Base-by-base conservation (phyloP, 805 yeast genomes). In the Wickerhamiella dianesei region DNA sequence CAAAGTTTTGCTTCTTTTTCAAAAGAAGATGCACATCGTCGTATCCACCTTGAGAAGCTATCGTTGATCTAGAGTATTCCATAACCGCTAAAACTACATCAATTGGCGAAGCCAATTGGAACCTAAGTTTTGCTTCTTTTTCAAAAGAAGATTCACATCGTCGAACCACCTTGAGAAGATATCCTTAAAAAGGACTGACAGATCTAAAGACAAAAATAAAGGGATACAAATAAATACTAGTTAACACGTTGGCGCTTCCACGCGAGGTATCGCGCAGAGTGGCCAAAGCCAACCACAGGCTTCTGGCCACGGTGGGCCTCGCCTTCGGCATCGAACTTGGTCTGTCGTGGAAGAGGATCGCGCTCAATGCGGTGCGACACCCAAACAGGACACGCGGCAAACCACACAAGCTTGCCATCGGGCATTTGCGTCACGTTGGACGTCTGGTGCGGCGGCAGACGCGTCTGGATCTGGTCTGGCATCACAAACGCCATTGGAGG, bases 221-320 rank as follows among this genome's bases (percentile, higher is more conserved):
- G 9, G 18, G 12, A 25, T 25, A 6, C 6, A 6, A 25, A 25
- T 25, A 25, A 25, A 25, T 25, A 25, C 32, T 25, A 25, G 9
- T 25, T 6, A 25, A 25, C 32, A 12, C 32, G 32, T 25, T 25
- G 32, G 12, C 48, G 50, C 58, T 73, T 76, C 73, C 73, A 78
- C 1, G 85, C 83, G 59, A 86, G 61, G 58, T 82, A 87, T 56
- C 72, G 70, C 2, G 86, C 84, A 44, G 82, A 75, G 57, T 85
- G 94, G 4, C 94, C 86, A 35, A 79, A 59, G 35, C 73, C 72
- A 35, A 47, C 49, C 8, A 59, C 50, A 2, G 47, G 53, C 3
- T 58, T 57, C 3, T 53, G 55, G n/a, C 56, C 57, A n/a, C 54
- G 50, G 36, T 57, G 61, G 8, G 61, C 48, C 44, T 55, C 61